Percentiles rank a stretch among this genome's conserved stretches.
Evolutionary conservation across 345 rosid genomes (phyloP).

Genomic region (Salix exigua): DNA sequence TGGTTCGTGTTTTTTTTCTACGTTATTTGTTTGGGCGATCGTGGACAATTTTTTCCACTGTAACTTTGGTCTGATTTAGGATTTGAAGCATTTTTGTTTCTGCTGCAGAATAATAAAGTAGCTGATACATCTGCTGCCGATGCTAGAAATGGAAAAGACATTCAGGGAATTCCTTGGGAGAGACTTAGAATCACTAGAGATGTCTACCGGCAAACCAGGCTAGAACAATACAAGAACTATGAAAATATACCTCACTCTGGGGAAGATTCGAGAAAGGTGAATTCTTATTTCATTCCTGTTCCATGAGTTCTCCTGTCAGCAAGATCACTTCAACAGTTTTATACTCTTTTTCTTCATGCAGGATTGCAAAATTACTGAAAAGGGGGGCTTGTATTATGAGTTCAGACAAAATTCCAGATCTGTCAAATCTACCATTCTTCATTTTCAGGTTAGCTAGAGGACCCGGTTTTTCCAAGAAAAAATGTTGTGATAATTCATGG

Average conservation of each 20-base stretch:
- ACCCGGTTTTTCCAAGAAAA: background rate
- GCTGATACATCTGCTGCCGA: constrained; percentile 49
- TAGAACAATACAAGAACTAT: constrained; percentile 58
- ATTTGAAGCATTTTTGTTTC: background rate
- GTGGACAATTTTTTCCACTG: background rate
- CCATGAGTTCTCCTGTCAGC: background rate
- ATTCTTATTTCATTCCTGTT: background rate
- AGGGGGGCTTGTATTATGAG: constrained; percentile 42
- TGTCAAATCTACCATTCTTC: constrained; percentile 59
- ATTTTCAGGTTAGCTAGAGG: constrained; percentile 39
- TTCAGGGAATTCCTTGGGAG: constrained; percentile 61
- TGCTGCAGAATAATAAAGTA: constrained; percentile 35
- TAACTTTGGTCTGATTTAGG: background rate
- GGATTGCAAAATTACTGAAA: constrained; percentile 44
- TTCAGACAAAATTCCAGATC: constrained; percentile 55
- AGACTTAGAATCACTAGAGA: constrained; percentile 47
- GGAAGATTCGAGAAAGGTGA: constrained; percentile 48
- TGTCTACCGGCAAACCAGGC: constrained; percentile 49
- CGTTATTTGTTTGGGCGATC: background rate
- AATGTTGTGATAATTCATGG: background rate
- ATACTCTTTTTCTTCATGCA: constrained; percentile 6
- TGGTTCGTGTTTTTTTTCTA: constrained; percentile 27
- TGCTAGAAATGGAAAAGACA: constrained; percentile 53
- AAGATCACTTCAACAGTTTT: background rate
- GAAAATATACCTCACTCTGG: constrained; percentile 54